Percentiles rank a stretch among this genome's conserved stretches.
Conservation (phyloP, 129 eudicot species). For the Arctium lappa region DNA sequence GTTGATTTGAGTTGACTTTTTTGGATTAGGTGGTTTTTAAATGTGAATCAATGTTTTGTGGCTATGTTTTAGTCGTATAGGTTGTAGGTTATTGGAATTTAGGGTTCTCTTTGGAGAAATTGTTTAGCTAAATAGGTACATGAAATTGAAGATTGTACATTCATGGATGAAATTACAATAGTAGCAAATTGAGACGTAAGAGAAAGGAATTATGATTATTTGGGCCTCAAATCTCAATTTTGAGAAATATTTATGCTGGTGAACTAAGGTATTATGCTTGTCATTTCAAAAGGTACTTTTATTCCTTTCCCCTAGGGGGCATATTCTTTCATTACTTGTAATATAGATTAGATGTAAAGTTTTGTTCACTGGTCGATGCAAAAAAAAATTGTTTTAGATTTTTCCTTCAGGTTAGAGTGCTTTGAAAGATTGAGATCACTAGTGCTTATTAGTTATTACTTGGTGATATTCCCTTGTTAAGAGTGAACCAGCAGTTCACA, state of each 20-base stretch:
- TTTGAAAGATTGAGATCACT: not conserved
- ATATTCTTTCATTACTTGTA: not conserved
- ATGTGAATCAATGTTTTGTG: not conserved
- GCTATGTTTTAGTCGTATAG: slow-evolving; percentile 8
- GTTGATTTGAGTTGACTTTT: not conserved
- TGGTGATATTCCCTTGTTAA: not conserved
- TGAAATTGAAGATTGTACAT: too few relatives aligned
- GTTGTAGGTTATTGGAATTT: not conserved
- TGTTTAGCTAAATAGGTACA: not conserved
- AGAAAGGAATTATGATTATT: too few relatives aligned
- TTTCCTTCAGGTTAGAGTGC: not conserved
- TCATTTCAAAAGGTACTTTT: too few relatives aligned
- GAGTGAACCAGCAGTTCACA: too few relatives aligned
- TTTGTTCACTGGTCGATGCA: not conserved
- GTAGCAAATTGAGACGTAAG: too few relatives aligned
- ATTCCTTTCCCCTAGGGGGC: too few relatives aligned
- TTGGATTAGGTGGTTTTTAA: not conserved
- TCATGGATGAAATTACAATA: too few relatives aligned
- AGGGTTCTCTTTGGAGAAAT: not conserved
- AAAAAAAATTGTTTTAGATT: not conserved
- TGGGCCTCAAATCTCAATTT: too few relatives aligned
- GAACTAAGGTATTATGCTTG: too few relatives aligned
- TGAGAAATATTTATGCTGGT: too few relatives aligned
- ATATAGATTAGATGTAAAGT: not conserved
- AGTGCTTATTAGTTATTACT: not conserved